Evolutionary conservation across 805 yeast genomes (phyloP).

Genomic region (Candida sphagnicola): DNA sequence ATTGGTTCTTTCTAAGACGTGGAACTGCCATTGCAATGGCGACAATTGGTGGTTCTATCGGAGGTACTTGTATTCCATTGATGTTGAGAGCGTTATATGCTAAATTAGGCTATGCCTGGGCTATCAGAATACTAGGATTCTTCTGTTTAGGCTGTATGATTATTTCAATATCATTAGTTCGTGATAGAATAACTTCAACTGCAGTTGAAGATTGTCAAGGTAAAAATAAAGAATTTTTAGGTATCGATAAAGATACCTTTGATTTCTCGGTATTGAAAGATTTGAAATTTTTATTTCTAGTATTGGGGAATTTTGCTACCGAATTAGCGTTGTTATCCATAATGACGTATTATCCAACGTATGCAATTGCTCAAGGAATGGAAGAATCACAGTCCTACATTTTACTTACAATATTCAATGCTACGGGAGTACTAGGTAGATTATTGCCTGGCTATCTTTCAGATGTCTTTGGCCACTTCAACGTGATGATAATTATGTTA

Average conservation of each 20-base stretch:
- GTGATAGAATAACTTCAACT: conserved; percentile 20
- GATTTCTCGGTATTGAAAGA: conserved; percentile 39
- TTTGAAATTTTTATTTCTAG: conserved; percentile 28
- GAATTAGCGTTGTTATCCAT: conserved; percentile 53
- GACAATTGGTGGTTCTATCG: conserved; percentile 64
- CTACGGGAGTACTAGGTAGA: conserved; percentile 49
- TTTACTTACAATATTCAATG: conserved; percentile 45
- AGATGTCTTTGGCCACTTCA: conserved; percentile 53
- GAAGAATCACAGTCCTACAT: conserved; percentile 39
- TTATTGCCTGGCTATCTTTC: conserved; percentile 52
- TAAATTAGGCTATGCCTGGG: conserved; percentile 56
- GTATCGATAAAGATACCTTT: conserved; percentile 17
- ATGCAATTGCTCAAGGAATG: conserved; percentile 49
- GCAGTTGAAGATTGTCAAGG: conserved; percentile 1
- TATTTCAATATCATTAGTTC: conserved; percentile 21
- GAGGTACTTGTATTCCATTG: conserved; percentile 61
- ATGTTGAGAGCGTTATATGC: conserved; percentile 43
- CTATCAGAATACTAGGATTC: conserved; percentile 46
- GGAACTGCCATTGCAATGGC: conserved; percentile 58
- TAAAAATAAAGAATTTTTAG: conserved; percentile 6
- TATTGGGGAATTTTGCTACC: conserved; percentile 38
- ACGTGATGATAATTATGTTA: conserved; percentile 50
- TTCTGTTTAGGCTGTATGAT: conserved; percentile 24
- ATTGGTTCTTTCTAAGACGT: conserved; percentile 59
- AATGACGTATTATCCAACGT: conserved; percentile 54